These are phyloP conservation scores for Hibiscus syriacus DNA, from an alignment of 345 rosid genomes.

Conservation along the genomic window DNA sequence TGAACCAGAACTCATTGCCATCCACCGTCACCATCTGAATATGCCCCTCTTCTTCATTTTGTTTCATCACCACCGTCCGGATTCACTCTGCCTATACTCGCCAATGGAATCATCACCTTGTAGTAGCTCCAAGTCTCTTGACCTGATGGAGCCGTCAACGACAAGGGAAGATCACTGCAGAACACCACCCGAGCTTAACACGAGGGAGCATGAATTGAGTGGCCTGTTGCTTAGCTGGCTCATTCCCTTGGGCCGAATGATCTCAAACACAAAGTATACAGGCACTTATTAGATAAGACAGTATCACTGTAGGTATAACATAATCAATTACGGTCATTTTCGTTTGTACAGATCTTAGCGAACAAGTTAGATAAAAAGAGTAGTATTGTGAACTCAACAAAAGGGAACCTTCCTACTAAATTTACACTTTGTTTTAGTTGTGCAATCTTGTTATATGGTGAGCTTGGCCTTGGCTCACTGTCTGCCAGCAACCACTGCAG, in stretches of 20 bases:
- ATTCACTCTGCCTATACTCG: constrained; percentile 31
- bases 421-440: neutral
- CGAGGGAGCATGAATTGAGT: neutral
- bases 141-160: constrained; percentile 67
- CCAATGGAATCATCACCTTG: constrained; percentile 64
- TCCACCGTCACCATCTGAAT: constrained; percentile 56
- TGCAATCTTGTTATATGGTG: neutral
- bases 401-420: constrained; percentile 4
- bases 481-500: neutral
- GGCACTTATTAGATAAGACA: too few species aligned
- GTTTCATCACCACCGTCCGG: constrained; percentile 50
- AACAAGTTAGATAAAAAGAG: neutral
- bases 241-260: too few species aligned
- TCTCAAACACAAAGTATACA: too few species aligned
- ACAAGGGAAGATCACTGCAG: constrained; percentile 80
- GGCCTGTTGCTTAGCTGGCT: neutral
- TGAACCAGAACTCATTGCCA: constrained; percentile 85
- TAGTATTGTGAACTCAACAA: neutral
- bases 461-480: neutral
- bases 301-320: too few species aligned
- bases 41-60: constrained; percentile 55
- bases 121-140: constrained; percentile 87
- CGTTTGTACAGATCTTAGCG: neutral
- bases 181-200: constrained; percentile 37
- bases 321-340: too few species aligned